A percentile compares a stretch with the other conserved stretches of the same genome.
Evolutionary conservation across 768 basidiomycete species (phyloP).

Genomic region (Serendipita sp.): DNA sequence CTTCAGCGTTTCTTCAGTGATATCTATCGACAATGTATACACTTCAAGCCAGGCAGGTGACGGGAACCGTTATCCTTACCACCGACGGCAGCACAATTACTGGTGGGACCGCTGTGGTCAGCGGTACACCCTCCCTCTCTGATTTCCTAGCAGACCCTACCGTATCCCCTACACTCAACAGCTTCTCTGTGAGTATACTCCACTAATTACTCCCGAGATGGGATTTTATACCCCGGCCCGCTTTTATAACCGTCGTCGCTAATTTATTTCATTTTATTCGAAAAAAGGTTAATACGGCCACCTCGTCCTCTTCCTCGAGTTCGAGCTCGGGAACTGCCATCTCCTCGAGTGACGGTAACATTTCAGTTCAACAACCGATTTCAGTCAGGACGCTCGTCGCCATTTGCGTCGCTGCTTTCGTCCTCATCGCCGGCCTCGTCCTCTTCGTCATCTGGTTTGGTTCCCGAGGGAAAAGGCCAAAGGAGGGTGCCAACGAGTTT

Average conservation of each 20-base stretch:
- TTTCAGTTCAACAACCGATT: neutral
- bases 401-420: neutral
- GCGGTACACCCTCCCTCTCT: neutral
- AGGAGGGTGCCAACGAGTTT: neutral
- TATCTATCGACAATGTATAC: neutral
- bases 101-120: neutral
- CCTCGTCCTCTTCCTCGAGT: neutral
- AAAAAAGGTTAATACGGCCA: neutral
- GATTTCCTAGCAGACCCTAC: neutral
- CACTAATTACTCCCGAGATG: neutral
- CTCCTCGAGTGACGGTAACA: neutral
- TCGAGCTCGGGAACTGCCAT: neutral
- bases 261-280: neutral
- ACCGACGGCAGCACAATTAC: neutral
- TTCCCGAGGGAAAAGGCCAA: neutral
- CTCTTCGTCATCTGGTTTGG: slow-evolving; percentile 4
- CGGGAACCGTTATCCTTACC: neutral
- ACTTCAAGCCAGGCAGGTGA: neutral
- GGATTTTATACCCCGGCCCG: neutral
- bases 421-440: slow-evolving; percentile 1
- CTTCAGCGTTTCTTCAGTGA: neutral
- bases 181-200: neutral
- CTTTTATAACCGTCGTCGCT: neutral
- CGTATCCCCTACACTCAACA: neutral
- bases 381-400: neutral